Base-by-base conservation (phyloP, 2,329 filamentous ascomycete species). In the Didymella pomorum region DNA sequence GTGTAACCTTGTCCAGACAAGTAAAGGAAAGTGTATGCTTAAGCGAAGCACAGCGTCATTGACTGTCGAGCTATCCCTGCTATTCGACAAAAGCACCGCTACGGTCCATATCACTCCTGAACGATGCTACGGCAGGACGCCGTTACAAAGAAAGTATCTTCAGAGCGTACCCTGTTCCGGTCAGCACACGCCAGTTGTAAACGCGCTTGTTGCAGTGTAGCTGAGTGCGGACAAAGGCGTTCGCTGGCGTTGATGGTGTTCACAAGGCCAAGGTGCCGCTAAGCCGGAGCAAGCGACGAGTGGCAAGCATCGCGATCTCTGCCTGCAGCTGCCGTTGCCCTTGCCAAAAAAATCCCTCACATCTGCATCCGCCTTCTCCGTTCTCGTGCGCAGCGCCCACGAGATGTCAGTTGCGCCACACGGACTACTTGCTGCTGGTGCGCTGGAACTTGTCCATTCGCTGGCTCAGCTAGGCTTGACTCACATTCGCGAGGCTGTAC, bases 171-270 rank as follows among this genome's bases (percentile, higher is more conserved):
- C 16, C 33, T 46, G 18, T 46, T 42, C 45, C 50, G 41, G 45
- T 37, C 45, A 58, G 21, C 7, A 20, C 25, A 46, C 20, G 11
- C 43, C 64, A 58, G 64, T 68, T 67, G 51, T 58, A 44, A 62
- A 52, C 56, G 58, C 56, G 43, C 50, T 56, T 62, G 44, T 39
- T 49, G 45, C 48, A 52, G 42, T 39, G 37, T 44, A 55, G 56
- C 58, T 52, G 44, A 47, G 50, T 43, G 26, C 51, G 41, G 56
- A 58, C 26, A 35, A 55, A 43, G 60, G 60, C 60, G 57, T 60
- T 62, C 43, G 56, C 60, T 62, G 60, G 59, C 60, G 59, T 60
- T 52, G 55, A 61, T 53, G 58, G 54, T 48, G 35, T 47, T 41
- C 51, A 50, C 12, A 37, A 23, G 14, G 53, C 47, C 31, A 25